Percentiles rank a stretch among this genome's conserved stretches.
Evolutionary conservation across 768 basidiomycete species (phyloP).

Genomic region (Phlebiopsis gigantea): DNA sequence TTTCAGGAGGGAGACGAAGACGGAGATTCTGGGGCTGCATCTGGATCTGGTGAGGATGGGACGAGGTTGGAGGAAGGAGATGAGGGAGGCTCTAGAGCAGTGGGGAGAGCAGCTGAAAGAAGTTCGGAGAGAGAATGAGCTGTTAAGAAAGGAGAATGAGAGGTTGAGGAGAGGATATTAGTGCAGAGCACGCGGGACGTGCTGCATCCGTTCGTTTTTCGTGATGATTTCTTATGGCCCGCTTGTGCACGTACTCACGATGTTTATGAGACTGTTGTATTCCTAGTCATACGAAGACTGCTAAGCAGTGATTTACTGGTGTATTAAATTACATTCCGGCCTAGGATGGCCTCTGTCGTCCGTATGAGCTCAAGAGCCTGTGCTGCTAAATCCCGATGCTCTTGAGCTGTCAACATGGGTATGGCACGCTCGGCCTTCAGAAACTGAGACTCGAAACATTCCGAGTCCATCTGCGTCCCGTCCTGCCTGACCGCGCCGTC

Average conservation of each 20-base stretch:
- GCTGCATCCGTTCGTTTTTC: neutral
- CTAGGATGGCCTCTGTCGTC: constrained; percentile 3
- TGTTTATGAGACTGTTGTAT: neutral
- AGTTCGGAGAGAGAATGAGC: constrained; percentile 41
- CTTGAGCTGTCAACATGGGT: neutral
- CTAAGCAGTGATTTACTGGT: too few relatives aligned
- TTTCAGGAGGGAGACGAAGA: constrained; percentile 60
- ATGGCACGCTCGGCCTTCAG: constrained; percentile 7
- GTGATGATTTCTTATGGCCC: neutral
- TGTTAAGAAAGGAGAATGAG: constrained; percentile 64
- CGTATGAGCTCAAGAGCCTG: constrained; percentile 9
- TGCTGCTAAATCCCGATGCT: constrained; percentile 6
- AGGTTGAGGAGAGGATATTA: constrained; percentile 37
- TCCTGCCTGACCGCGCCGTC: constrained; percentile 8
- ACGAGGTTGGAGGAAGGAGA: constrained; percentile 59
- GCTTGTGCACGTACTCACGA: neutral
- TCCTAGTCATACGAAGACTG: neutral
- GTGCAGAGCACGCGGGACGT: neutral
- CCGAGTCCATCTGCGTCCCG: constrained; percentile 11
- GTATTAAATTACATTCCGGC: constrained; percentile 5
- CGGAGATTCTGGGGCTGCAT: constrained; percentile 73
- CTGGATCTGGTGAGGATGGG: constrained; percentile 71
- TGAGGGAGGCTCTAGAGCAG: constrained; percentile 57
- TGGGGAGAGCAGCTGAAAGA: constrained; percentile 50
- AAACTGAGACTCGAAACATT: constrained; percentile 12